Percentiles rank a stretch among this genome's conserved stretches.
phyloP scores from a whole-genome alignment of 1,284 basidiomycete genomes.

The Leucoagaricus sp. region DNA sequence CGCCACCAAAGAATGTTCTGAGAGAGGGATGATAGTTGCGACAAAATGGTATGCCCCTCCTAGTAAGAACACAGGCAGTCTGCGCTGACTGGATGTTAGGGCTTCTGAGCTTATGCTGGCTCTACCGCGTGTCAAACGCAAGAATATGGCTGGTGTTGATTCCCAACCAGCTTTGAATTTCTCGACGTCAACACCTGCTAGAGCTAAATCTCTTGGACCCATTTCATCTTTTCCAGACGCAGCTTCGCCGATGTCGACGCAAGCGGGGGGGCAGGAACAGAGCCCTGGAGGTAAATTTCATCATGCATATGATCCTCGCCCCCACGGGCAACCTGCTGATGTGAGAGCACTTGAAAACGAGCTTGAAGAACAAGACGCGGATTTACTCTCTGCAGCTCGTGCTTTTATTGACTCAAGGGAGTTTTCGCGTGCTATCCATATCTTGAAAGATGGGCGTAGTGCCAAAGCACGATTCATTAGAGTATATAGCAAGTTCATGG shows the following conservation, averaged over 20 bases:
- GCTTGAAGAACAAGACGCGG: constrained; percentile 63
- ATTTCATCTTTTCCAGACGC: constrained; percentile 33
- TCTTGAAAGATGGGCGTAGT: constrained; percentile 64
- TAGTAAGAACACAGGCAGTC: no score
- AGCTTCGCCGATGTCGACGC: constrained; percentile 36
- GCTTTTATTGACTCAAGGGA: constrained; percentile 81
- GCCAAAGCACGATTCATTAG: constrained; percentile 78
- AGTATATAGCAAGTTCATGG: constrained; percentile 84
- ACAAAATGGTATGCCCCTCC: constrained; percentile 69
- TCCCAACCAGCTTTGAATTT: constrained; percentile 26
- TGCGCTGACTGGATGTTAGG: constrained; percentile 39
- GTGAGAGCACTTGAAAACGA: constrained; percentile 41
- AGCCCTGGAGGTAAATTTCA: constrained; percentile 22
- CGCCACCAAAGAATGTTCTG: constrained; percentile 61
- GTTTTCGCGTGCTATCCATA: constrained; percentile 72
- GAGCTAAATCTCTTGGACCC: constrained; percentile 41
- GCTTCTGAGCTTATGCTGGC: constrained; percentile 73
- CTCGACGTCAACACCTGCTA: constrained; percentile 56
- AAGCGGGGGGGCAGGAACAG: constrained; percentile 24
- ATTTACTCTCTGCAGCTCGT: constrained; percentile 71
- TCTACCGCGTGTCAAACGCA: constrained; percentile 51
- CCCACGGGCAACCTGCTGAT: constrained; percentile 27
- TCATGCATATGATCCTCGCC: constrained; percentile 29
- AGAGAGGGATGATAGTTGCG: constrained; percentile 58
- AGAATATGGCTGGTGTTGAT: constrained; percentile 20